Conservation (phyloP, 345 rosid genomes). For the Pugionium dolabratum region DNA sequence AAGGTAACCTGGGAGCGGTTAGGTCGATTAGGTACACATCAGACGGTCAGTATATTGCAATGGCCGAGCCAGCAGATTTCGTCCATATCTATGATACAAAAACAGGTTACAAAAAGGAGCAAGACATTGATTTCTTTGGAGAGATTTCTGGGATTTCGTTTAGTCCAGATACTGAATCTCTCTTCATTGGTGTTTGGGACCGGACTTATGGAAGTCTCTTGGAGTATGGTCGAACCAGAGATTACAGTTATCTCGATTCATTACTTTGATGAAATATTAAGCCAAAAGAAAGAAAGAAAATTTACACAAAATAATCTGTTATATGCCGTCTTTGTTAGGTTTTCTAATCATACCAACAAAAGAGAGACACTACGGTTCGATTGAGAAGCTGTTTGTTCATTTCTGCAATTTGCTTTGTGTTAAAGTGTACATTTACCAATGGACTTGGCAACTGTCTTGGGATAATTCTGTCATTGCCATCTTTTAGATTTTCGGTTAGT, state of each 20-base stretch:
- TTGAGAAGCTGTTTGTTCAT: constrained; percentile 2
- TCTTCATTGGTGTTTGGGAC: constrained; percentile 82
- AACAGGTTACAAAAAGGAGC: constrained; percentile 62
- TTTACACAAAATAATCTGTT: constrained; percentile 14
- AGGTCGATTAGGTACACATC: constrained; percentile 65
- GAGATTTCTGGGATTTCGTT: constrained; percentile 80
- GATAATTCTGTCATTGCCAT: no score
- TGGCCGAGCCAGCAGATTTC: constrained; percentile 88
- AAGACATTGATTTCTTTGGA: constrained; percentile 82
- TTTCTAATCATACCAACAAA: constrained; percentile 27
- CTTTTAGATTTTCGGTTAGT: no score
- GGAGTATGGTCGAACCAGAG: constrained; percentile 68
- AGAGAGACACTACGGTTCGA: constrained; percentile 8
- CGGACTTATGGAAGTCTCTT: constrained; percentile 85
- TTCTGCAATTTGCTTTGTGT: no score
- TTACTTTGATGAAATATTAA: constrained; percentile 38
- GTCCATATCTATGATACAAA: constrained; percentile 71
- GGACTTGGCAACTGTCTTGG: no score
- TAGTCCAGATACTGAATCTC: constrained; percentile 79
- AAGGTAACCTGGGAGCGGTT: constrained; percentile 77
- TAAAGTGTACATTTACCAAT: no score
- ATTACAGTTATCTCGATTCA: constrained; percentile 66
- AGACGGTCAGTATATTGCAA: constrained; percentile 66
- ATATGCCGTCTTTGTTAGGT: constrained; percentile 25
- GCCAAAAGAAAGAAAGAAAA: background rate